Conservation (phyloP, 1,139 yeast genomes). For the Geotrichum candidum region DNA sequence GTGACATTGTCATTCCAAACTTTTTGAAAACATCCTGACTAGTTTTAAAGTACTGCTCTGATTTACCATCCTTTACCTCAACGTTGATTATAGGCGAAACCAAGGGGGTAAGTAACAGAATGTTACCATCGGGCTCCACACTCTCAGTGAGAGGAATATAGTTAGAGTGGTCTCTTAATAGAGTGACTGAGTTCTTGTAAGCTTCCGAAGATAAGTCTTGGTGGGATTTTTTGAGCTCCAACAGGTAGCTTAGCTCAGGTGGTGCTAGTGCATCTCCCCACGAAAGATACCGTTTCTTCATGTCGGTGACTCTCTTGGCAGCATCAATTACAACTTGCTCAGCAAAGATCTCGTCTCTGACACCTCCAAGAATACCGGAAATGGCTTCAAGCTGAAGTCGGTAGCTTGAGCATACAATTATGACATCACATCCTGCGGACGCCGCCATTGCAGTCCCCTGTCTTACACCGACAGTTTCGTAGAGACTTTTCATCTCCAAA, state of each 20-base stretch:
- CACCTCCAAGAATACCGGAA: conserved; percentile 49
- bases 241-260: conserved; percentile 30
- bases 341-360: conserved; percentile 48
- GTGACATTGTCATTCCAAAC: conserved; percentile 30
- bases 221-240: conserved; percentile 42
- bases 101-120: neutral
- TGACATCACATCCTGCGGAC: conserved; percentile 61
- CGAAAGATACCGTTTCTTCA: conserved; percentile 42
- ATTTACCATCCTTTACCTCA: conserved; percentile 22
- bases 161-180: conserved; percentile 51
- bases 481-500: conserved; percentile 58
- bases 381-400: conserved; percentile 56
- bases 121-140: conserved; percentile 32
- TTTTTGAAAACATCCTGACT: conserved; percentile 56
- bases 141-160: conserved; percentile 48
- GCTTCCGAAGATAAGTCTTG: conserved; percentile 43
- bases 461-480: conserved; percentile 56
- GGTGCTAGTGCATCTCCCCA: conserved; percentile 46
- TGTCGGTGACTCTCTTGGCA: conserved; percentile 41
- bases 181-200: conserved; percentile 50
- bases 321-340: conserved; percentile 43
- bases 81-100: conserved; percentile 21
- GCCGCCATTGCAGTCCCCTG: conserved; percentile 61
- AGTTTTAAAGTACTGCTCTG: conserved; percentile 31
- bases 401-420: conserved; percentile 55